phyloP scores from a whole-genome alignment of 2,329 filamentous ascomycete species.

The Pseudocercospora pini-densiflorae region DNA sequence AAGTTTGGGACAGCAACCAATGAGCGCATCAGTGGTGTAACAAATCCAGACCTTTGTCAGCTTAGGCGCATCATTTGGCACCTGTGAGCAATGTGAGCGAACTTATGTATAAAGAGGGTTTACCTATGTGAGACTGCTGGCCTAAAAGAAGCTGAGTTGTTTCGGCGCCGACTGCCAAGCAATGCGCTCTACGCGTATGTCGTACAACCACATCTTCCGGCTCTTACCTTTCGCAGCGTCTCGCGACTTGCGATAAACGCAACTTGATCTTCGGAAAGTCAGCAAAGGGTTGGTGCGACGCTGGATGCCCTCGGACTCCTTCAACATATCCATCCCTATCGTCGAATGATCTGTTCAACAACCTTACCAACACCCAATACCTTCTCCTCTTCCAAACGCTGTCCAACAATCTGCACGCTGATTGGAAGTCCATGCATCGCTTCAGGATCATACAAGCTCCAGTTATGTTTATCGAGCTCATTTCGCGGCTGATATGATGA shows the following conservation, averaged over 20 bases:
- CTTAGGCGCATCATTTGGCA: too few relatives aligned
- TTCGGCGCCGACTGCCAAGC: too few relatives aligned
- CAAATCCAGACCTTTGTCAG: too few relatives aligned
- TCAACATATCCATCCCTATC: not conserved
- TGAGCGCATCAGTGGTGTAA: too few relatives aligned
- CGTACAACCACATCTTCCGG: not conserved
- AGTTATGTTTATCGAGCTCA: slow-evolving; percentile 58
- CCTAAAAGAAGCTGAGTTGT: too few relatives aligned
- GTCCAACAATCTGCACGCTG: slow-evolving; percentile 78
- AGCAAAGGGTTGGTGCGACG: not conserved
- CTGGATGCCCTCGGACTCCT: not conserved
- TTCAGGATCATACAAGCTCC: slow-evolving; percentile 68
- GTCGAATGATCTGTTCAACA: slow-evolving; percentile 13
- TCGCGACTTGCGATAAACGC: not conserved
- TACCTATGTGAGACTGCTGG: too few relatives aligned
- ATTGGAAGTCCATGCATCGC: slow-evolving; percentile 85
- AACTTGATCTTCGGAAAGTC: too few relatives aligned
- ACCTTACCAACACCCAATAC: slow-evolving; percentile 69
- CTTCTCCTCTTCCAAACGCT: slow-evolving; percentile 81
- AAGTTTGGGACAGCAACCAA: not conserved
- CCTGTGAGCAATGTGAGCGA: too few relatives aligned
- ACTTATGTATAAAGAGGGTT: too few relatives aligned
- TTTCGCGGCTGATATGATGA: slow-evolving; percentile 54
- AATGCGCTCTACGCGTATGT: not conserved
- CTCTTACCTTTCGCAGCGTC: not conserved